Evolutionary conservation across 1,139 yeast genomes (phyloP).

Genomic region (Debaryomyces coudertii): DNA sequence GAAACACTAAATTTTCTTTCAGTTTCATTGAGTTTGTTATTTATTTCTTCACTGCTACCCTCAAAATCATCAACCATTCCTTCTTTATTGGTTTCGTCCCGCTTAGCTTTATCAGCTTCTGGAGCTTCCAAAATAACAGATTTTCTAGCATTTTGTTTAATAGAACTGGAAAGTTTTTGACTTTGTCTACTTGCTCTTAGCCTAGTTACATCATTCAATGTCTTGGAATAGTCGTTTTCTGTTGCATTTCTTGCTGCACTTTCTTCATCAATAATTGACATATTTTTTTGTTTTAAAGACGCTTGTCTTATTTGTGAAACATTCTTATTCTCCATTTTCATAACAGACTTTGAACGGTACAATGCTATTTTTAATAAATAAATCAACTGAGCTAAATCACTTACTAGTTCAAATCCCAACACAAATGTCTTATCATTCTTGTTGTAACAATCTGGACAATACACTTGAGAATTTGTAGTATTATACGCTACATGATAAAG

Average conservation of each 20-base stretch:
- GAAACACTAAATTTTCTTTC: constrained; percentile 17
- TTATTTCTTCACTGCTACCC: constrained; percentile 11
- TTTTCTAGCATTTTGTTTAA: constrained; percentile 51
- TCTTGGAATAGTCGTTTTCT: constrained; percentile 59
- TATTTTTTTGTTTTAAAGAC: constrained; percentile 13
- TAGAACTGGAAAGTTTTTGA: constrained; percentile 60
- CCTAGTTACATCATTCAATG: constrained; percentile 77
- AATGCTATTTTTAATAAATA: constrained; percentile 83
- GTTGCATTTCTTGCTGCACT: constrained; percentile 22
- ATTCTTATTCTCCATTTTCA: constrained; percentile 28
- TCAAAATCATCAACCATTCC: constrained; percentile 16
- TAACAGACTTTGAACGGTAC: constrained; percentile 72
- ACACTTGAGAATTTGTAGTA: constrained; percentile 31
- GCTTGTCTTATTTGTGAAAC: not conserved
- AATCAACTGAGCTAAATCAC: constrained; percentile 72
- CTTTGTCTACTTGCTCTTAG: constrained; percentile 75
- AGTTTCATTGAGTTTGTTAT: not conserved
- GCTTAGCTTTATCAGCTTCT: constrained; percentile 50
- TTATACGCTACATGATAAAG: constrained; percentile 39
- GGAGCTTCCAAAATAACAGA: constrained; percentile 54
- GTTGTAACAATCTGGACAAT: constrained; percentile 64
- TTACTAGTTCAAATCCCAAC: constrained; percentile 62
- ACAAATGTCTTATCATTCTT: constrained; percentile 40
- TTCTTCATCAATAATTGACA: constrained; percentile 23
- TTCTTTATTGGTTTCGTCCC: constrained; percentile 24